phyloP scores from a whole-genome alignment of 2,329 filamentous ascomycete species.

The Talaromyces sp. region DNA sequence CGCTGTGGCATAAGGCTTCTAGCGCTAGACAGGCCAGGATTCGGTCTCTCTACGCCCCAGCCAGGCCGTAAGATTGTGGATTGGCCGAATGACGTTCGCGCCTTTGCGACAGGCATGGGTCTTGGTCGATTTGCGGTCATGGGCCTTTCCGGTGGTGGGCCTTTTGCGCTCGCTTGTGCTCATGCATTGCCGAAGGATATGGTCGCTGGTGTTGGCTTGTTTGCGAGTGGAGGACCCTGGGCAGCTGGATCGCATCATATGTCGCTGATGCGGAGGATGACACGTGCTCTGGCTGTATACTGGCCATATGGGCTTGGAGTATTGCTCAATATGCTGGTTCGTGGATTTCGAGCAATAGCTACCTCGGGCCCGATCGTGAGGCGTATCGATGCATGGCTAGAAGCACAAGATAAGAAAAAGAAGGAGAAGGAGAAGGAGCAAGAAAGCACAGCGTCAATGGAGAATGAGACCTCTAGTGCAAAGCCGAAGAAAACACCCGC shows the following conservation, averaged over 20 bases:
- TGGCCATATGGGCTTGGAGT: constrained; percentile 26
- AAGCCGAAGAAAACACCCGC: constrained; percentile 5
- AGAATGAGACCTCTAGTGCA: not conserved
- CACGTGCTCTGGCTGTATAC: constrained; percentile 21
- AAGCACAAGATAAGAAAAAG: constrained; percentile 14
- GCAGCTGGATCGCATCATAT: constrained; percentile 32
- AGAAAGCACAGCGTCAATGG: not conserved
- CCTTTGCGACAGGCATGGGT: constrained; percentile 41
- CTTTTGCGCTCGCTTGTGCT: constrained; percentile 49
- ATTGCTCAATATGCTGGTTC: constrained; percentile 21
- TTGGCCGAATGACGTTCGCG: constrained; percentile 43
- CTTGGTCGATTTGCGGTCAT: constrained; percentile 44
- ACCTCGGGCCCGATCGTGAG: constrained; percentile 20
- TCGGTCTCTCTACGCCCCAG: constrained; percentile 42
- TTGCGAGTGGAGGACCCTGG: constrained; percentile 30
- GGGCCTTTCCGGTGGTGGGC: constrained; percentile 48
- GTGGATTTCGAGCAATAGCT: constrained; percentile 22
- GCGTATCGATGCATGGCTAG: constrained; percentile 27
- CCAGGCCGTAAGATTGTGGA: constrained; percentile 38
- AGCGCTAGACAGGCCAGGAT: constrained; percentile 44
- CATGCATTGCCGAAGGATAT: constrained; percentile 31
- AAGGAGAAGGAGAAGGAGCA: constrained; percentile 18
- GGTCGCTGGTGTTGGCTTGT: constrained; percentile 12
- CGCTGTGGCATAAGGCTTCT: constrained; percentile 41
- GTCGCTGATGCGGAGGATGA: constrained; percentile 23